Base-by-base conservation (phyloP, 495 filamentous ascomycete species). In the Stereocaulon alpinum region DNA sequence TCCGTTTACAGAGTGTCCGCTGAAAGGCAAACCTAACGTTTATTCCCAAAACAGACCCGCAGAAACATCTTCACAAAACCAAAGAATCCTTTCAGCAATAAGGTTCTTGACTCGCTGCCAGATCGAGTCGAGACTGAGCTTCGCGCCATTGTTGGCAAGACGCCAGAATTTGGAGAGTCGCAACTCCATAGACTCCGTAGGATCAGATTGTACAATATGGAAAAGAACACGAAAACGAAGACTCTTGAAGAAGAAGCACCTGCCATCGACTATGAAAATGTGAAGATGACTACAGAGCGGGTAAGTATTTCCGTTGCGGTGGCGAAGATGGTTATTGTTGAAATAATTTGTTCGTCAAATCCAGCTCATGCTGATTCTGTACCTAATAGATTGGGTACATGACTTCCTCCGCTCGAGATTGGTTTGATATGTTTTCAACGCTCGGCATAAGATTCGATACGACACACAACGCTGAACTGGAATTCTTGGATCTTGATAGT, bases 401-500 rank as follows among this genome's bases (percentile, higher is more conserved):
- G 42, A 44, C n/a, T 44, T 44, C 42, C 42, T 44, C 15, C 18
- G 42, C 42, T 44, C 42, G 42, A 44, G 42, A 44, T 44, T 44
- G 42, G 42, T 44, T 44, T 17, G 42, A 44, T 44, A 6, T 44
- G 42, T 6, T 44, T 44, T 6, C 15, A 44, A 44, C 42, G 42
- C 18, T 44, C 42, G 42, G 42, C 42, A 20, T 17, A 44, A 44
- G 18, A 44, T 20, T 44, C 42, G 15, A 17, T 44, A 44, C 42
- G 42, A 44, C 42, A 44, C 42, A 17, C 42, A 17, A 44, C 42
- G 42, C 42, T 44, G 42, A 44, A 44, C 42, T 44, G 42, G 42
- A 44, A 44, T 44, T 44, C 42, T 44, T 44, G 42, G 42, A 44
- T 44, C 42, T 44, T 44, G 42, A 44, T 44, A 44, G 42, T 44